A percentile compares a stretch with the other conserved stretches of the same genome.
These are phyloP conservation scores for Haberlea rhodopensis DNA, from an alignment of 257 asterid genomes.

Conservation along the genomic window DNA sequence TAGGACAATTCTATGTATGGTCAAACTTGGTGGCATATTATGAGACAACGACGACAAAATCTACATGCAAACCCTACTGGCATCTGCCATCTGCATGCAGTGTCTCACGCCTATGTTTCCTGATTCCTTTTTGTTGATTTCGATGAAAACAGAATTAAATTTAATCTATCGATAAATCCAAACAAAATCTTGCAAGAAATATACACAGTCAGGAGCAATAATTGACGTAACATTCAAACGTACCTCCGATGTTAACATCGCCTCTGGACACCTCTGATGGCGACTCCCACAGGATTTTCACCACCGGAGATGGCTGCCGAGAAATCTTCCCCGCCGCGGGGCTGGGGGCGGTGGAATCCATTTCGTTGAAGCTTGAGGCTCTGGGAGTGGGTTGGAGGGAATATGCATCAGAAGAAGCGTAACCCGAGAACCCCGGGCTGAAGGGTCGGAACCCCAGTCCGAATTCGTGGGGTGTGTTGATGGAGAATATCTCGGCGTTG, in stretches of 20 bases:
- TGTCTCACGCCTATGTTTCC: slow-evolving; percentile 1
- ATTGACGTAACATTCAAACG: slow-evolving; percentile 23
- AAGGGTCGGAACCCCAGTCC: slow-evolving; percentile 50
- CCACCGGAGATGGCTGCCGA: slow-evolving; percentile 51
- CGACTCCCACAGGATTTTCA: slow-evolving; percentile 49
- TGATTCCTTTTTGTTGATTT: background rate
- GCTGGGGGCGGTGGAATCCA: slow-evolving; percentile 36
- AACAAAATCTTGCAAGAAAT: slow-evolving; percentile 10
- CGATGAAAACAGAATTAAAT: background rate
- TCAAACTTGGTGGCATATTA: slow-evolving; percentile 20
- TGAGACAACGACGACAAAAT: slow-evolving; percentile 25
- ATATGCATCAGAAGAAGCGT: slow-evolving; percentile 65
- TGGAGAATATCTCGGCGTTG: slow-evolving; percentile 59
- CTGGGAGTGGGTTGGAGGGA: slow-evolving; percentile 75
- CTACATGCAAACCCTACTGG: slow-evolving; percentile 33
- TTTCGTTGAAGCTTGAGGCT: slow-evolving; percentile 56
- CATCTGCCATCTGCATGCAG: slow-evolving; percentile 31
- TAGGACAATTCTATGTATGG: slow-evolving; percentile 38
- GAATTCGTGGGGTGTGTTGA: slow-evolving; percentile 52
- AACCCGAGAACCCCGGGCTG: slow-evolving; percentile 60
- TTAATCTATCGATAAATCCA: background rate
- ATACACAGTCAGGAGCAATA: slow-evolving; percentile 11
- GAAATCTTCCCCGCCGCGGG: slow-evolving; percentile 35
- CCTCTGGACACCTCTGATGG: slow-evolving; percentile 32
- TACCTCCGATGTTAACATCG: slow-evolving; percentile 45